phyloP scores from a whole-genome alignment of 257 asterid species.

The Echites panduratus region DNA sequence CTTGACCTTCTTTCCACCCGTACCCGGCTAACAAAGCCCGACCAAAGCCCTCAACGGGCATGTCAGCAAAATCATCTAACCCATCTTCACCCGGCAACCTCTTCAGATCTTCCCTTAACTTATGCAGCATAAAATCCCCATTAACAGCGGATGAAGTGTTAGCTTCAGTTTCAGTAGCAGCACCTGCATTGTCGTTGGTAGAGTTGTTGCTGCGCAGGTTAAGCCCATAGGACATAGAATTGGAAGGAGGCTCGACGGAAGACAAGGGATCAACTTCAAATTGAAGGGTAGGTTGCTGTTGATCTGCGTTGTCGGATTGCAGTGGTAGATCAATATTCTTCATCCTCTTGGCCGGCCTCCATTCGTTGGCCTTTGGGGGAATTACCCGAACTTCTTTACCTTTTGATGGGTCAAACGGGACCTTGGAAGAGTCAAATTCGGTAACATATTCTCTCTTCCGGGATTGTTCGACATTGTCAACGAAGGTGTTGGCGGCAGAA shows the following conservation, averaged over 20 bases:
- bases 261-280: slow-evolving; percentile 54
- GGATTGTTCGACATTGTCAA: slow-evolving; percentile 13
- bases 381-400: slow-evolving; percentile 18
- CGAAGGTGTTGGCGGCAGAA: slow-evolving; percentile 11
- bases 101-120: slow-evolving; percentile 48
- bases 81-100: slow-evolving; percentile 55
- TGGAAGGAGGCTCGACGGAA: slow-evolving; percentile 30
- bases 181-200: neutral
- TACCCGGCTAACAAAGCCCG: slow-evolving; percentile 64
- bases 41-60: slow-evolving; percentile 76
- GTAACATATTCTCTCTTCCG: slow-evolving; percentile 33
- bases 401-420: slow-evolving; percentile 9
- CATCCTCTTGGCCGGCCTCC: slow-evolving; percentile 55
- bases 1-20: slow-evolving; percentile 81
- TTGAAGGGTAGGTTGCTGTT: slow-evolving; percentile 34
- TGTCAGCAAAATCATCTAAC: slow-evolving; percentile 49
- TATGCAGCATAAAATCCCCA: slow-evolving; percentile 47
- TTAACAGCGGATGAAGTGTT: slow-evolving; percentile 1
- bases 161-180: neutral
- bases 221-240: slow-evolving; percentile 53
- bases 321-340: slow-evolving; percentile 50
- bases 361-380: slow-evolving; percentile 57
- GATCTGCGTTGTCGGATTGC: slow-evolving; percentile 33
- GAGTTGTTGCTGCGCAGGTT: slow-evolving; percentile 47
- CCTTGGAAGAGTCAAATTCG: slow-evolving; percentile 53